Conservation (phyloP, 768 basidiomycete species). For the Rickenella mellea region DNA sequence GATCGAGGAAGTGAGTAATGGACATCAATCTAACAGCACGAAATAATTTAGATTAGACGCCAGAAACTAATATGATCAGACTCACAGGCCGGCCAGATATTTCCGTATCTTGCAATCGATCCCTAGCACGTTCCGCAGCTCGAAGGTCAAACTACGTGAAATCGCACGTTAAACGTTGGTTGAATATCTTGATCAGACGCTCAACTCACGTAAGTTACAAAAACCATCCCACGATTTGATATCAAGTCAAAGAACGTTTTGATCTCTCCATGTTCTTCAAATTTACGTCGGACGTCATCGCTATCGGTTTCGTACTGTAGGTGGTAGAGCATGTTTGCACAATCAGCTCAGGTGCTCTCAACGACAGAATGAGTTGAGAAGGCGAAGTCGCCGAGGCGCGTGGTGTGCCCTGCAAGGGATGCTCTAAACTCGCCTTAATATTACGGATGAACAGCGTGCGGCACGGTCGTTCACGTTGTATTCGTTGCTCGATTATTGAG, state of each 20-base stretch:
- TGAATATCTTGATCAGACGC: background rate
- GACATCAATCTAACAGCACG: conserved; percentile 75
- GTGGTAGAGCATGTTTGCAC: conserved; percentile 6
- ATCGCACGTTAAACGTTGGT: background rate
- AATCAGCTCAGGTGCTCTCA: conserved; percentile 1
- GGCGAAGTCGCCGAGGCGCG: conserved; percentile 6
- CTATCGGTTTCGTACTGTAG: conserved; percentile 83
- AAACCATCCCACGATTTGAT: conserved; percentile 94
- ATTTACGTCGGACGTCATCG: conserved; percentile 72
- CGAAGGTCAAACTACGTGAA: conserved; percentile 73
- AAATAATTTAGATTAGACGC: background rate
- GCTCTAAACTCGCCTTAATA: conserved; percentile 73
- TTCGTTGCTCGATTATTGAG: conserved; percentile 88
- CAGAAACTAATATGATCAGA: conserved; percentile 7
- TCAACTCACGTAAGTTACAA: conserved; percentile 89
- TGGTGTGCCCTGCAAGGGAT: background rate
- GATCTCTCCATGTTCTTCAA: conserved; percentile 92
- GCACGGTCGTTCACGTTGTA: conserved; percentile 89
- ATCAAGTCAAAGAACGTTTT: conserved; percentile 97
- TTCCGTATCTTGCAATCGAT: conserved; percentile 81
- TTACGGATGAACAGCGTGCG: conserved; percentile 96
- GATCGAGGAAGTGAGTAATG: conserved; percentile 94
- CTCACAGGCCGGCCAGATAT: conserved; percentile 85
- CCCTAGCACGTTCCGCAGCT: conserved; percentile 86
- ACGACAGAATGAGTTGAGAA: conserved; percentile 2